A percentile compares a stretch with the other conserved stretches of the same genome.
Conservation (phyloP, 352 stramenopile genomes). For the Blastocystis sp. region DNA sequence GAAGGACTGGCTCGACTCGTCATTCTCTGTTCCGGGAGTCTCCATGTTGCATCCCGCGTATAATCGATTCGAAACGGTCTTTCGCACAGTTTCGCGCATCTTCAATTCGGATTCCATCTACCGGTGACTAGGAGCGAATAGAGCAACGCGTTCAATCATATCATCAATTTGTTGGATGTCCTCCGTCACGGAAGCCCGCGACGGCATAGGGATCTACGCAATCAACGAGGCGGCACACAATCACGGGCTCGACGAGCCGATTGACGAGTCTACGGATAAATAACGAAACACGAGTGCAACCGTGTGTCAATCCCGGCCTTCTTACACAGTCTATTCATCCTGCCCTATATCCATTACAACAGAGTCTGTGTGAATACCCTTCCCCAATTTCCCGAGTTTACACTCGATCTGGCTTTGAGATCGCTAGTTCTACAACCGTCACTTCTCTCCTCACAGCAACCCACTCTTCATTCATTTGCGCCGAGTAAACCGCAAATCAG, state of each 20-base stretch:
- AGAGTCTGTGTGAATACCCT: background rate
- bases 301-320: conserved; percentile 52
- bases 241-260: conserved; percentile 32
- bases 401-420: background rate
- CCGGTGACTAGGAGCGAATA: background rate
- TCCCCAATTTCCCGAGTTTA: conserved; percentile 26
- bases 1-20: too few species aligned
- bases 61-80: too few species aligned
- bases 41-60: background rate
- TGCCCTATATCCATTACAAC: background rate
- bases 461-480: conserved; percentile 47
- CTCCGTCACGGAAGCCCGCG: background rate
- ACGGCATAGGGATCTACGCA: conserved; percentile 37
- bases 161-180: conserved; percentile 22
- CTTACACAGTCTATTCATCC: conserved; percentile 26
- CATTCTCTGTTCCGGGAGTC: too few species aligned
- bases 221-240: conserved; percentile 2
- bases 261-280: conserved; percentile 25
- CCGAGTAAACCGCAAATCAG: too few species aligned
- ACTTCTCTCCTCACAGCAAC: background rate
- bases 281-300: background rate
- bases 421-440: conserved; percentile 37
- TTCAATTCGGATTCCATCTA: conserved; percentile 18
- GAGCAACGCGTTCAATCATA: conserved; percentile 4
- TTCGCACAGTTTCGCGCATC: too few species aligned